Percentiles rank a stretch among this genome's conserved stretches.
Evolutionary conservation across 2,329 filamentous ascomycete genomes (phyloP).

Genomic region (Coniochaeta sp.): DNA sequence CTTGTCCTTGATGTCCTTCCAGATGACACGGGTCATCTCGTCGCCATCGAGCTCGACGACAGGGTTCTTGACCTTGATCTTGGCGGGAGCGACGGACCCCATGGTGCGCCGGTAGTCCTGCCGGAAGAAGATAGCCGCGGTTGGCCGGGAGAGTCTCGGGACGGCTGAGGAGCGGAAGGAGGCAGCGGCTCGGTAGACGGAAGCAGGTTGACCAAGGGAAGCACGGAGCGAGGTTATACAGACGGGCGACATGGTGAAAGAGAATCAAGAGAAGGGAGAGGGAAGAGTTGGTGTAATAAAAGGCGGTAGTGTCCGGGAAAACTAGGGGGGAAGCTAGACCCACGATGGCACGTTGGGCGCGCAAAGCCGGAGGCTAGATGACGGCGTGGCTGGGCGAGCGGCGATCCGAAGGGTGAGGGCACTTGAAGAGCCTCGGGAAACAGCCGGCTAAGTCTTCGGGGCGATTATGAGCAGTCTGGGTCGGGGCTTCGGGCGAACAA

Average conservation of each 20-base stretch:
- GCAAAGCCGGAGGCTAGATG: constrained; percentile 8
- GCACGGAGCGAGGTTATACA: constrained; percentile 13
- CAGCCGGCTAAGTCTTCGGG: neutral
- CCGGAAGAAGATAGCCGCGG: constrained; percentile 22
- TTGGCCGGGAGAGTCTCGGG: constrained; percentile 7
- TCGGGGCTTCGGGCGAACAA: neutral
- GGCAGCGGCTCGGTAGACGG: constrained; percentile 11
- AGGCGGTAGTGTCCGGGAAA: constrained; percentile 5
- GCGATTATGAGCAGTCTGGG: neutral
- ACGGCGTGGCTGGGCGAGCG: neutral
- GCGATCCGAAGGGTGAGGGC: neutral
- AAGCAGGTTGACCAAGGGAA: constrained; percentile 11
- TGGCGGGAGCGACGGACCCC: constrained; percentile 46
- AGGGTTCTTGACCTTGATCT: constrained; percentile 99
- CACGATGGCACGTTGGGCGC: neutral
- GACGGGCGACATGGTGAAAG: constrained; percentile 16
- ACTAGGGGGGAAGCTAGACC: constrained; percentile 4
- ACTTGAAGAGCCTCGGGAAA: neutral
- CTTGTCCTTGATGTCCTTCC: constrained; percentile 98
- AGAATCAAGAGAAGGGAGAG: constrained; percentile 9
- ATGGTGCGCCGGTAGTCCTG: constrained; percentile 37
- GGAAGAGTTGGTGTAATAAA: constrained; percentile 5
- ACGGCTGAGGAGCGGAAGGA: constrained; percentile 6
- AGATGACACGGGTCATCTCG: constrained; percentile 98
- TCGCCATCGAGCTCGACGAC: constrained; percentile 94